phyloP scores from a whole-genome alignment of 208 protist species.

The Histomonas meleagridis region DNA sequence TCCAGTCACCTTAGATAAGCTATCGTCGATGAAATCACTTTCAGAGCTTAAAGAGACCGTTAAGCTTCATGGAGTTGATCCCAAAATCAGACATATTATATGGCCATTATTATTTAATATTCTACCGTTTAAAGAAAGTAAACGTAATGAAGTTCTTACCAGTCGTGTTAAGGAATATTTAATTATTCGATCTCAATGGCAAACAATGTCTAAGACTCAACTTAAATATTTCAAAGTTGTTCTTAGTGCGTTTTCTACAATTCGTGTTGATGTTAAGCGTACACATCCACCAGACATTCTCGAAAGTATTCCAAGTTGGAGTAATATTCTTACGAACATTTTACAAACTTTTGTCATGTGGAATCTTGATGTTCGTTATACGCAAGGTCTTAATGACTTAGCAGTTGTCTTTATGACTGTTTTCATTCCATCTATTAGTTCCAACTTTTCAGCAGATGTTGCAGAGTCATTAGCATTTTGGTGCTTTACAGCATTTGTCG shows the following conservation, averaged over 20 bases:
- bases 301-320: background rate
- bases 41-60: background rate
- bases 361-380: background rate
- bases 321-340: background rate
- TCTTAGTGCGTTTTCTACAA: background rate
- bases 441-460: background rate
- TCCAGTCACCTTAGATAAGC: background rate
- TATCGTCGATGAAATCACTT: background rate
- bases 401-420: background rate
- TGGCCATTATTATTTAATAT: background rate
- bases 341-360: background rate
- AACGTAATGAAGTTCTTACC: background rate
- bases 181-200: background rate
- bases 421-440: background rate
- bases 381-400: constrained; percentile 12
- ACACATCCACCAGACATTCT: background rate
- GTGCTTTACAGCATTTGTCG: background rate
- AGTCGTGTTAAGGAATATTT: background rate
- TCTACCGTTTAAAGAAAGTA: background rate
- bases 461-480: background rate
- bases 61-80: background rate
- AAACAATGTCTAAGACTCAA: background rate
- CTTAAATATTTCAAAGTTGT: background rate
- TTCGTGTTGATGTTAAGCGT: background rate
- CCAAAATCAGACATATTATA: background rate